Evolutionary conservation across 2,329 filamentous ascomycete species (phyloP).

Genomic region (Cercospora janseana): DNA sequence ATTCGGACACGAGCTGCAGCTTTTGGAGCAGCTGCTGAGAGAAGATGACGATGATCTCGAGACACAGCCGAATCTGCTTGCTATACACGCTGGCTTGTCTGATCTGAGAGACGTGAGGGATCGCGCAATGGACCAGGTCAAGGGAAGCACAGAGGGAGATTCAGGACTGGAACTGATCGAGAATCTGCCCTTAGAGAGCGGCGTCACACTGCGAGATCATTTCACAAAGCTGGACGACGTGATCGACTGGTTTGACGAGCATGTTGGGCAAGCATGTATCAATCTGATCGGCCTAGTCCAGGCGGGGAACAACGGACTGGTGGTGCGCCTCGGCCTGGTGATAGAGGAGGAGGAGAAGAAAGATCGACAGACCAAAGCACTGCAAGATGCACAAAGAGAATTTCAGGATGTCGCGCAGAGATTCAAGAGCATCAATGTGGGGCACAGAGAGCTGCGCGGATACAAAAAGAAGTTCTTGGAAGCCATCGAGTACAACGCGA

Average conservation of each 20-base stretch:
- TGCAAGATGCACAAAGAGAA: constrained; percentile 92
- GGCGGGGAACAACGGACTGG: constrained; percentile 79
- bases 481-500: constrained; percentile 70
- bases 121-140: constrained; percentile 95
- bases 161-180: constrained; percentile 95
- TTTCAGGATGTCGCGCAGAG: constrained; percentile 91
- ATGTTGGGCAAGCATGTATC: constrained; percentile 82
- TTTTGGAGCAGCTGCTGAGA: constrained; percentile 73
- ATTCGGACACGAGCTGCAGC: constrained; percentile 74
- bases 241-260: constrained; percentile 93
- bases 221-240: constrained; percentile 83
- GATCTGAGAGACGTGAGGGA: constrained; percentile 90
- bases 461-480: constrained; percentile 96
- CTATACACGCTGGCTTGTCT: constrained; percentile 88
- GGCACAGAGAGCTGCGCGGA: constrained; percentile 84
- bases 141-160: constrained; percentile 69
- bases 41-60: constrained; percentile 83
- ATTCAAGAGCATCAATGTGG: constrained; percentile 86
- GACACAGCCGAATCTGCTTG: constrained; percentile 86
- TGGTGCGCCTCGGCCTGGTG: constrained; percentile 86
- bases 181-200: constrained; percentile 59
- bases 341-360: constrained; percentile 97
- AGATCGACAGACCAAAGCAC: constrained; percentile 82
- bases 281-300: constrained; percentile 87
- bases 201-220: constrained; percentile 79